Evolutionary conservation across 345 rosid genomes (phyloP), one percentile per base, ranked within the genome.

Genomic region (Punica granatum): DNA sequence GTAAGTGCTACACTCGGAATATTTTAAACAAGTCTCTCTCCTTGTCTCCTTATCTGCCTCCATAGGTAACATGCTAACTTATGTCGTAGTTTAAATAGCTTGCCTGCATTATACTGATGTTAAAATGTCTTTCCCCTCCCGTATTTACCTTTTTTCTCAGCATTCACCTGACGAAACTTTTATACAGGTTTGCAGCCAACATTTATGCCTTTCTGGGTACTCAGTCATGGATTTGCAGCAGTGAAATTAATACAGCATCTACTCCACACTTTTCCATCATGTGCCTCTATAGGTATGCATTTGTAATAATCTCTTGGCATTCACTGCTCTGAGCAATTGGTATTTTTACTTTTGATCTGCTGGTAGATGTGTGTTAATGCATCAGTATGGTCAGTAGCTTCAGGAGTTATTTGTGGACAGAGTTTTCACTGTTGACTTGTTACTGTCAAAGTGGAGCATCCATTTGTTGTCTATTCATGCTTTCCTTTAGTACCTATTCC

Each of bases 261-360:
- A 66, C 86, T 94, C 66, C 46, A 73, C 65, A 80, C 88, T 6
- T 94, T 94, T 67, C 92, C 96, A 16, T 83, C 80, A 69, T 91
- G 96, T 77, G 88, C 92, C 70, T 94, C 96, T 32, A 79, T 94
- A n/a, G 97, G 99, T 94, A 79, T 72, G 78, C 76, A n/a, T 72
- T 28, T 23, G 64, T 28, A 0, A 25, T 12, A 13, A 26, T 56
- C 18, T 13, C 19, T 56, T 11, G 16, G 18, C 18, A 1, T 28
- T 10, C 60, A 56, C 33, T 56, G 60, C 32, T 54, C 33, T 54
- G 14, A 25, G 58, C 58, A 51, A 23, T 51, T 5, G 7, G n/a
- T 6, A 9, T 7, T 37, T 21, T 23, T 13, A 51, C 58, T 4
- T 51, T 43, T 43, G 48, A 43, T 49, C 21, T 49, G 2, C 16